Percentiles rank a stretch among this genome's conserved stretches.
phyloP scores from a whole-genome alignment of 176 grass and related monocot species.

The maize (Zea mays) region Zm-B73-REFERENCE-NAM-5.0 NC_050096.1:89049501-89050000 shows the following conservation, averaged over 20 bases:
- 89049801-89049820: conserved; percentile 92
- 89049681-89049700: conserved; percentile 91
- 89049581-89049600: conserved; percentile 86
- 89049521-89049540: conserved; percentile 66
- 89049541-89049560: conserved; percentile 86
- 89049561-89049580: conserved; percentile 89
- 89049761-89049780: conserved; percentile 94
- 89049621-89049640: conserved; percentile 87
- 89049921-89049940: conserved; percentile 96
- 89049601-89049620: conserved; percentile 95
- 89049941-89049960: conserved; percentile 74
- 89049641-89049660: conserved; percentile 87
- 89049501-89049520: conserved; percentile 56
- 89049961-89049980: conserved; percentile 72
- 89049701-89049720: conserved; percentile 86
- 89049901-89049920: conserved; percentile 85
- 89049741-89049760: conserved; percentile 90
- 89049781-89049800: conserved; percentile 82
- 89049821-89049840: conserved; percentile 95
- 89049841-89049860: conserved; percentile 77
- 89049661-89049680: conserved; percentile 86
- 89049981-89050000: conserved; percentile 75
- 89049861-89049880: conserved; percentile 71
- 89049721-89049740: conserved; percentile 97
- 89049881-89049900: conserved; percentile 79